phyloP scores from a whole-genome alignment of 176 grass and related monocot genomes.

The Musa troglodytarum region DNA sequence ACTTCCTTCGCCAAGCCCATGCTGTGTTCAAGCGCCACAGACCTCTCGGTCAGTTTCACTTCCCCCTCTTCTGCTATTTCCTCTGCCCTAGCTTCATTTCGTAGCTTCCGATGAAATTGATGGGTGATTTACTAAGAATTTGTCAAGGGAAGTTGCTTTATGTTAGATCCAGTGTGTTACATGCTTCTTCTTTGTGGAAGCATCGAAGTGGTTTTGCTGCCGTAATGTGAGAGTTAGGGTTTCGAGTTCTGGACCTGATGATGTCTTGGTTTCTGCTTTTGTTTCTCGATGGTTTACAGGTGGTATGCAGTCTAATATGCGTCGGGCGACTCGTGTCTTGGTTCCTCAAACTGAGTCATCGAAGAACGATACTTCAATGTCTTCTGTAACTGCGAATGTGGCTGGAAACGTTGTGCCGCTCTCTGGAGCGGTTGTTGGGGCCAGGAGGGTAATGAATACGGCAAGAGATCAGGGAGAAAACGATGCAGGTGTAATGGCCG shows the following conservation, averaged over 20 bases:
- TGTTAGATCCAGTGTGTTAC: background rate
- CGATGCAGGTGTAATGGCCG: background rate
- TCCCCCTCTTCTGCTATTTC: background rate
- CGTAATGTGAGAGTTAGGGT: background rate
- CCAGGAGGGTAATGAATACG: background rate
- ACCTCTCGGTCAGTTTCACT: constrained; percentile 1
- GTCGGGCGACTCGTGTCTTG: constrained; percentile 15
- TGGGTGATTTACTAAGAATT: background rate
- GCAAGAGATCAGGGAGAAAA: constrained; percentile 13
- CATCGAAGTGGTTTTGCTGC: background rate
- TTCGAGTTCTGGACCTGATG: background rate
- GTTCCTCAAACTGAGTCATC: constrained; percentile 10
- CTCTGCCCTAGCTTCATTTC: background rate
- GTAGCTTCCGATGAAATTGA: background rate
- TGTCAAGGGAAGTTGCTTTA: background rate
- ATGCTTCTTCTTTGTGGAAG: background rate
- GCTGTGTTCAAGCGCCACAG: constrained; percentile 66
- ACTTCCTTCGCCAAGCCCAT: constrained; percentile 52
- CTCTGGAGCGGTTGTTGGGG: background rate
- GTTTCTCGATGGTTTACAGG: constrained; percentile 6
- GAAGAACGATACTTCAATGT: background rate
- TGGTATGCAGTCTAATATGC: constrained; percentile 5
- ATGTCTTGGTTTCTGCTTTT: background rate
- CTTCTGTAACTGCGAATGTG: background rate
- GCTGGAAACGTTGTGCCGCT: background rate